These are phyloP conservation scores for Mortierella alpina DNA, from an alignment of 192 early-diverging fungal genomes.

Conservation along the genomic window DNA sequence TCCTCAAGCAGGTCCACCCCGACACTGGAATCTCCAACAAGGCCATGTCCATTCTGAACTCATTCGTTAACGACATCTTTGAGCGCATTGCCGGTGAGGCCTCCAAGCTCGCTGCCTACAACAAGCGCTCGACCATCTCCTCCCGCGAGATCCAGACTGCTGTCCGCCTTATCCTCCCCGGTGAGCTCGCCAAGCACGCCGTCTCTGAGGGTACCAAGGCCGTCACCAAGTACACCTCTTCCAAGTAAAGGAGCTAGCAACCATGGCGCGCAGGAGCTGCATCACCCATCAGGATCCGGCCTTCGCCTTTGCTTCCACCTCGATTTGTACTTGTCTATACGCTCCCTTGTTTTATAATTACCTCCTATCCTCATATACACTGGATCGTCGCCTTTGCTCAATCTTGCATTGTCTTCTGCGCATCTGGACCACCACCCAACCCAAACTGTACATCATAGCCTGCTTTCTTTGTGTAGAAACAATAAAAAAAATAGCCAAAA, in stretches of 20 bases:
- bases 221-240: conserved; percentile 94
- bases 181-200: conserved; percentile 95
- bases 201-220: conserved; percentile 99
- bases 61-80: conserved; percentile 98
- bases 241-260: conserved; percentile 61
- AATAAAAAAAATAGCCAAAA: conserved; percentile 32
- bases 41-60: conserved; percentile 98
- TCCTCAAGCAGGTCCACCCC: conserved; percentile 97
- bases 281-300: background rate
- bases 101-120: conserved; percentile 90
- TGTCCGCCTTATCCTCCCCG: conserved; percentile 76
- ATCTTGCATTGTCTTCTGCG: conserved; percentile 15
- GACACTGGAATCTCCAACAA: conserved; percentile 98
- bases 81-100: conserved; percentile 91
- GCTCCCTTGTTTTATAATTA: conserved; percentile 40
- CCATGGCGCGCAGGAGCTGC: background rate
- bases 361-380: conserved; percentile 22
- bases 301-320: background rate
- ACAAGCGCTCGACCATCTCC: conserved; percentile 96
- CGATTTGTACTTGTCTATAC: background rate
- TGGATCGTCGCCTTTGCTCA: conserved; percentile 16
- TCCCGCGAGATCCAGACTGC: conserved; percentile 95
- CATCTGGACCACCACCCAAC: conserved; percentile 4
- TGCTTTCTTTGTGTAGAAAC: conserved; percentile 56
- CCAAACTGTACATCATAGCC: conserved; percentile 52